Base-by-base conservation (phyloP, 192 early-diverging fungal species). In the Rhizophagus clarus region DNA sequence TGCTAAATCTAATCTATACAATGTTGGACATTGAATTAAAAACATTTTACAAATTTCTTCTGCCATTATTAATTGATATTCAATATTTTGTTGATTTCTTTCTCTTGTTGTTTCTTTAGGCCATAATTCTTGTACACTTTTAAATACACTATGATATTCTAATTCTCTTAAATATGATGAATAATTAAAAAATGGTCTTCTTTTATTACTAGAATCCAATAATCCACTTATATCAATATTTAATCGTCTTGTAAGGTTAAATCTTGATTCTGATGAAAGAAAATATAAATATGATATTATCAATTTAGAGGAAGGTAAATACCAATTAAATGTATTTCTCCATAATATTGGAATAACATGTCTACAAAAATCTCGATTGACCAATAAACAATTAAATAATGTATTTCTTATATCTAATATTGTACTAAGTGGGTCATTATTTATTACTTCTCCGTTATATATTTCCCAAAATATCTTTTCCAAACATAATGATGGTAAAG, bases 101-200 rank as follows among this genome's bases (percentile, higher is more conserved):
- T 20, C 14, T 56, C 4, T 20, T 15, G 20, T 56, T 0, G 3
- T 5, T 20, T 56, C 20, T 56, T 20, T 20, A 20, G 51, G 51
- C 51, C 51, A 56, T 56, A 56, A 56, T 56, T 56, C 51, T 56
- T 56, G 51, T 56, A 56, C 51, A 56, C 51, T 56, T 56, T 56
- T 56, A 5, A 56, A 56, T 56, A 56, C 51, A 5, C 51, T 20
- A 17, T 20, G 51, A 56, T 56, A 56, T 56, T 56, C 51, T 56
- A 56, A 56, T 56, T 56, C 51, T 56, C 51, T 56, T 20, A 56
- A 56, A 20, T 56, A 56, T 20, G 51, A 56, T 22, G 51, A 3
- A 20, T 56, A 56, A 56, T 56, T 56, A 20, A 56, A 56, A 20
- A 56, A 56, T 2, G 51, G 51, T 17, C 17, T 56, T 20, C 20